A percentile compares a stretch with the other conserved stretches of the same genome.
Evolutionary conservation across 2,329 filamentous ascomycete genomes (phyloP).

Genomic region (Botrytis elliptica): DNA sequence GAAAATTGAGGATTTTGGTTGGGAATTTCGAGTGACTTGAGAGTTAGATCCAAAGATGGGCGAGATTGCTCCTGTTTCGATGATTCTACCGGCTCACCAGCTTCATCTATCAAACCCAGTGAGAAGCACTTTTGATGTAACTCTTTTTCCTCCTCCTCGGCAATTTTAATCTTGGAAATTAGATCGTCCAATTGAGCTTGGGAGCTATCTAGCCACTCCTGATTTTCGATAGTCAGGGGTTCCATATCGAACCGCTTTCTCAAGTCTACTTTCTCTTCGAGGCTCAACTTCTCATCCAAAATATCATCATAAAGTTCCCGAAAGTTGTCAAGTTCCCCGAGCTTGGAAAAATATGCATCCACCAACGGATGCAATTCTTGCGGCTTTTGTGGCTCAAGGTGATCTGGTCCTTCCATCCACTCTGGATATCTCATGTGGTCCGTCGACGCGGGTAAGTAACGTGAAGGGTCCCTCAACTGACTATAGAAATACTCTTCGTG

Average conservation of each 20-base stretch:
- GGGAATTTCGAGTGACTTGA: too few species aligned
- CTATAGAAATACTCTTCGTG: slow-evolving; percentile 25
- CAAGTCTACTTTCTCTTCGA: slow-evolving; percentile 24
- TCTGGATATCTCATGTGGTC: too few species aligned
- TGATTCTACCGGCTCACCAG: slow-evolving; percentile 28
- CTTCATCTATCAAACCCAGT: slow-evolving; percentile 30
- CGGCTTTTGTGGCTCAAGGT: not conserved
- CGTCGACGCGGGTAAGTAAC: not conserved
- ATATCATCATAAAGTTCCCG: slow-evolving; percentile 27
- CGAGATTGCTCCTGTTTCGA: too few species aligned
- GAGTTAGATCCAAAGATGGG: too few species aligned
- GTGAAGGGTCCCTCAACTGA: not conserved
- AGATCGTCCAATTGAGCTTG: slow-evolving; percentile 19
- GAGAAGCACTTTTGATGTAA: slow-evolving; percentile 21
- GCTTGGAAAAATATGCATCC: slow-evolving; percentile 22
- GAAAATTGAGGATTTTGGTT: too few species aligned
- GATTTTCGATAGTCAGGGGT: slow-evolving; percentile 23
- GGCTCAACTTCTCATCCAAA: slow-evolving; percentile 22
- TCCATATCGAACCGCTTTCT: slow-evolving; percentile 18
- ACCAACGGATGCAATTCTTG: slow-evolving; percentile 26
- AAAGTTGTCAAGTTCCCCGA: slow-evolving; percentile 28
- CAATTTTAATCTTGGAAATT: slow-evolving; percentile 16
- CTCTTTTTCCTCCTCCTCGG: slow-evolving; percentile 17
- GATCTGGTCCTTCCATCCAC: too few species aligned
- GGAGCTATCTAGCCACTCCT: slow-evolving; percentile 29